Evolutionary conservation across 495 filamentous ascomycete species (phyloP).

Genomic region (Penicillium riverlandense): DNA sequence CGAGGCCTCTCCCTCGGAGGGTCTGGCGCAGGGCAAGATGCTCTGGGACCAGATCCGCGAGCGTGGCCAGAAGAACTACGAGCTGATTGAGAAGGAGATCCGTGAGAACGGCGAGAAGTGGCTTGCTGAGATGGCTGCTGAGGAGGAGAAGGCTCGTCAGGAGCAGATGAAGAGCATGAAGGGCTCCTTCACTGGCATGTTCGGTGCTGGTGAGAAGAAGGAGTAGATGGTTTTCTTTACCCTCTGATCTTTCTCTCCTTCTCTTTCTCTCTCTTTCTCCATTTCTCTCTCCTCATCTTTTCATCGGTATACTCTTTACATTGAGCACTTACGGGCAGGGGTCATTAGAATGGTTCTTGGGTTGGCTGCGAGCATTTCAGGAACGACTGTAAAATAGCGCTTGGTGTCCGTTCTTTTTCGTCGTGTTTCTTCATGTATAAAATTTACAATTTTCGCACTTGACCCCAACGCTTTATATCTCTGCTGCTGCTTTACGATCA

Average conservation of each 20-base stretch:
- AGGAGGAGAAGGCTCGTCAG: slow-evolving; percentile 77
- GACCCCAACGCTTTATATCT: too few relatives aligned
- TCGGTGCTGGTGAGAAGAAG: slow-evolving; percentile 34
- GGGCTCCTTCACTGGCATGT: slow-evolving; percentile 51
- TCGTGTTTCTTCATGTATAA: slow-evolving; percentile 29
- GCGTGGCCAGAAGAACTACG: slow-evolving; percentile 81
- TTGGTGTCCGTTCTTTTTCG: slow-evolving; percentile 18
- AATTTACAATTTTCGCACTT: slow-evolving; percentile 13
- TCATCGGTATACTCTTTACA: slow-evolving; percentile 5
- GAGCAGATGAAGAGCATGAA: slow-evolving; percentile 88
- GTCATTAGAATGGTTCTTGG: slow-evolving; percentile 21
- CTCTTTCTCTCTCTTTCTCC: not conserved
- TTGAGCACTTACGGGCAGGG: slow-evolving; percentile 15
- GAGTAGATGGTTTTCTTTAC: slow-evolving; percentile 5
- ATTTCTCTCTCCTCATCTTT: slow-evolving; percentile 10
- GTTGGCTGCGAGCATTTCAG: slow-evolving; percentile 18
- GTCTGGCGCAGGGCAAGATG: slow-evolving; percentile 86
- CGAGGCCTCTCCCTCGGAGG: slow-evolving; percentile 63
- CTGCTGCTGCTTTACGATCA: too few relatives aligned
- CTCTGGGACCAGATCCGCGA: slow-evolving; percentile 87
- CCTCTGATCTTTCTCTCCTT: slow-evolving; percentile 4
- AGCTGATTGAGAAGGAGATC: slow-evolving; percentile 81
- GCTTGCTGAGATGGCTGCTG: slow-evolving; percentile 82
- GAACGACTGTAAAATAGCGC: slow-evolving; percentile 40
- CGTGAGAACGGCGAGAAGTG: slow-evolving; percentile 87